Conservation (phyloP, 495 filamentous ascomycete species). For the Xylaria venustula region DNA sequence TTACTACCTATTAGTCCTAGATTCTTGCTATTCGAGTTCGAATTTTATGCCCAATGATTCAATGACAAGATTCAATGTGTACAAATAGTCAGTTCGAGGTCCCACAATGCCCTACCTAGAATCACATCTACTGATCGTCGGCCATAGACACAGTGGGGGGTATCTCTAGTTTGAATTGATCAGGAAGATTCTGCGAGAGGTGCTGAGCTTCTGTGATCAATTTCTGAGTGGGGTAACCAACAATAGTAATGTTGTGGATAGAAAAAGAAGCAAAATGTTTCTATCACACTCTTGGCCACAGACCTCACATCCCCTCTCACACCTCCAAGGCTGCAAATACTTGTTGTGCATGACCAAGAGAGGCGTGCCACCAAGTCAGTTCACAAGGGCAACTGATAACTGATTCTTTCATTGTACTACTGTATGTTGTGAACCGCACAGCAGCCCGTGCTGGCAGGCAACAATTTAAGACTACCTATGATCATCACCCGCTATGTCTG, state of each 20-base stretch:
- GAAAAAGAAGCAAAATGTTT: background rate
- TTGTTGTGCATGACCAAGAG: background rate
- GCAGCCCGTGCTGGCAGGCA: background rate
- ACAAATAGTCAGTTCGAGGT: too few species aligned
- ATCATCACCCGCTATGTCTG: too few species aligned
- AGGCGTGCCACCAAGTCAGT: background rate
- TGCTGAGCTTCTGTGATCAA: too few species aligned
- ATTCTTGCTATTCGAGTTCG: background rate
- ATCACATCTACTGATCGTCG: too few species aligned
- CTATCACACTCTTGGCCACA: background rate
- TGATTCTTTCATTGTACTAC: background rate
- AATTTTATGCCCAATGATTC: background rate
- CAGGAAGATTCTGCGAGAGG: too few species aligned
- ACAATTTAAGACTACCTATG: background rate
- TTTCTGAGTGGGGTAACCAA: too few species aligned
- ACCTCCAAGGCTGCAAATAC: background rate
- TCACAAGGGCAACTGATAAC: background rate
- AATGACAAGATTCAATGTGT: too few species aligned
- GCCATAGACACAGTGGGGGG: too few species aligned
- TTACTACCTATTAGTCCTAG: background rate
- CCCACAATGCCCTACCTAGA: too few species aligned
- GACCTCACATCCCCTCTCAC: background rate
- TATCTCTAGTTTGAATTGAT: too few species aligned
- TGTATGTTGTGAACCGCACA: background rate
- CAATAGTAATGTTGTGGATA: too few species aligned